Base-by-base conservation (phyloP, 352 stramenopile genomes). In the Globisporangium emineosum region DNA sequence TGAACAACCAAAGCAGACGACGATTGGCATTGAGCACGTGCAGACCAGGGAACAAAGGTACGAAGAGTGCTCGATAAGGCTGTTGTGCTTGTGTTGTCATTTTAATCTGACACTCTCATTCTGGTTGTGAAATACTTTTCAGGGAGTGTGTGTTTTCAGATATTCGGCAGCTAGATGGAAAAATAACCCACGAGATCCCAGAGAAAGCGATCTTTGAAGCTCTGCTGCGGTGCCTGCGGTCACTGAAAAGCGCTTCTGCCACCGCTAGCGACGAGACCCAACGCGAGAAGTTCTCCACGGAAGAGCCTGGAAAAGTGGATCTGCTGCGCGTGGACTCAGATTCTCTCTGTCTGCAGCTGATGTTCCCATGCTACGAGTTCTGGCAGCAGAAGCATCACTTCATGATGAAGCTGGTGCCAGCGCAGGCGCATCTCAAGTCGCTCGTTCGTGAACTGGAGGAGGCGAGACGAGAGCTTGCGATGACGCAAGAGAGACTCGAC, bases 311-410 rank as follows among this genome's bases (percentile, higher is more conserved):
- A 27, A 62, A 73, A 55, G 63, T 81, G 23, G 64, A 72, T 51
- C 57, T 81, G 56, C 12, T 69, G 57, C 68, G 52, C 17, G 65
- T 60, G n/a, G 45, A 60, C n/a, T 27, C 42, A 7, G 47, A 61
- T 17, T 35, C 27, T 9, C 43, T 78, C 53, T 72, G 57, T 33
- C 54, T 81, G 35, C 51, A 67, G n/a, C 69, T 81, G 21, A 47
- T 64, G 33, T 81, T 78, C 21, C 74, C 74, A 29, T 73, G 64
- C 25, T 73, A 76, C 51, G 74, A 81, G 30, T 66, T 81, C 23
- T 81, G 71, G 62, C 42, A 69, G 19, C 62, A 70, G 15, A 49
- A 67, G n/a, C 74, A 77, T 27, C 61, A 68, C 32, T 78, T 81
- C 42, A 64, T 68, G 7, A 68, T 81, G 65, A 67, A 65, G 52